phyloP scores from a whole-genome alignment of 23 red algal species.

The Cyanidiococcus yangmingshanensis region DNA sequence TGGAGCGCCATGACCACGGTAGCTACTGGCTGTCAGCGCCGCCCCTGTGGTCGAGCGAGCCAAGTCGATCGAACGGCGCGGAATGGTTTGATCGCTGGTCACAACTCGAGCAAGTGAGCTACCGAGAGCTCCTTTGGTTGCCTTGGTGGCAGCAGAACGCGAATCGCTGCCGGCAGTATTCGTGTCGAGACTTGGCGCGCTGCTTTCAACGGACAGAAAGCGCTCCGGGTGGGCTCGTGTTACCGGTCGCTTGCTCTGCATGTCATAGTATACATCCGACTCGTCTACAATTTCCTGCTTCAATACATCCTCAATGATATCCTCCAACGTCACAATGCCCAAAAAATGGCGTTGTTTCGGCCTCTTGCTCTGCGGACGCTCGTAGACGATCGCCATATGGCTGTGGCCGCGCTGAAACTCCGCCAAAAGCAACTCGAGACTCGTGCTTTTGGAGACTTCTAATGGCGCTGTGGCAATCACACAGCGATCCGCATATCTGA shows the following conservation, averaged over 20 bases:
- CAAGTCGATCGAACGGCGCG: not conserved
- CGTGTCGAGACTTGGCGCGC: not conserved
- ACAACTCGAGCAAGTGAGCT: not conserved
- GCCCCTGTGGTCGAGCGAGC: not conserved
- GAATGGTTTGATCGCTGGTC: not conserved
- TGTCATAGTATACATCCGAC: constrained; percentile 34
- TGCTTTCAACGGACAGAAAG: not conserved
- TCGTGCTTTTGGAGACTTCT: not conserved
- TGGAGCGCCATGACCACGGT: not conserved
- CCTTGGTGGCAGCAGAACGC: not conserved
- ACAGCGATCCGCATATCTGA: not conserved
- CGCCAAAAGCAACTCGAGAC: constrained; percentile 25
- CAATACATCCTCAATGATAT: constrained; percentile 55
- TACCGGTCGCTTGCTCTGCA: constrained; percentile 5
- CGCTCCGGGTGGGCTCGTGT: not conserved
- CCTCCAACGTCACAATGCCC: constrained; percentile 47
- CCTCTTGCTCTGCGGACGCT: constrained; percentile 17
- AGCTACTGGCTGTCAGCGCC: not conserved
- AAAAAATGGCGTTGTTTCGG: constrained; percentile 8
- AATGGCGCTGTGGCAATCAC: constrained; percentile 14
- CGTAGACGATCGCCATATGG: constrained; percentile 44
- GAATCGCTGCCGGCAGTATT: not conserved
- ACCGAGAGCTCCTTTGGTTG: not conserved
- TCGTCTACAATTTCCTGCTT: constrained; percentile 58
- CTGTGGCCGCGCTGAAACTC: constrained; percentile 35